phyloP scores from a whole-genome alignment of 2,329 filamentous ascomycete genomes.

The Paracoccidioides brasiliensis region DNA sequence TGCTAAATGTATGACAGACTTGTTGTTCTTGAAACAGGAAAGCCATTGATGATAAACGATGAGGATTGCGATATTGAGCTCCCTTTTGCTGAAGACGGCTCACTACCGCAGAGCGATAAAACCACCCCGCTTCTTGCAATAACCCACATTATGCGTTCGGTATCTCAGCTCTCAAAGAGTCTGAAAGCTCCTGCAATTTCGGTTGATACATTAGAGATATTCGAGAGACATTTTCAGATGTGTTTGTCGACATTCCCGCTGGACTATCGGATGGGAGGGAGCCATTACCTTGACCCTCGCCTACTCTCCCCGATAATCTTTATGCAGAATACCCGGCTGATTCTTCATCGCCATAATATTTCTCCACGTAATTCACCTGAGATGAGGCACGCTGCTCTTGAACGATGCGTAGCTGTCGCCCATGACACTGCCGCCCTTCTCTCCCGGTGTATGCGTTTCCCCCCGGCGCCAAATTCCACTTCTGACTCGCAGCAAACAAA shows the following conservation, averaged over 20 bases:
- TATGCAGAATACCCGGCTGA: conserved; percentile 68
- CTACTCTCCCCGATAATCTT: conserved; percentile 63
- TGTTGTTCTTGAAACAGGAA: conserved; percentile 65
- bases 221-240: conserved; percentile 66
- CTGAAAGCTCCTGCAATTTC: conserved; percentile 56
- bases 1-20: conserved; percentile 36
- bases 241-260: conserved; percentile 66
- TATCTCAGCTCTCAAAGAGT: conserved; percentile 58
- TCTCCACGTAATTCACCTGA: conserved; percentile 54
- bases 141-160: conserved; percentile 68
- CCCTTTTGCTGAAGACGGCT: conserved; percentile 45
- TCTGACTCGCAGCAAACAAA: conserved; percentile 22
- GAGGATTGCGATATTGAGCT: conserved; percentile 74
- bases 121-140: conserved; percentile 63
- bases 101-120: conserved; percentile 35
- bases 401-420: conserved; percentile 60
- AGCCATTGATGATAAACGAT: conserved; percentile 72
- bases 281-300: conserved; percentile 56
- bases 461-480: conserved; percentile 15
- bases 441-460: conserved; percentile 46
- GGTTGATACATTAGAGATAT: conserved; percentile 54
- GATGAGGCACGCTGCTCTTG: conserved; percentile 57
- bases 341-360: conserved; percentile 81
- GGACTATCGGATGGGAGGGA: conserved; percentile 54
- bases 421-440: conserved; percentile 69